Evolutionary conservation across 352 stramenopile species (phyloP), one percentile per base, ranked within the genome.

Genomic region (Phytopythium aichiense): DNA sequence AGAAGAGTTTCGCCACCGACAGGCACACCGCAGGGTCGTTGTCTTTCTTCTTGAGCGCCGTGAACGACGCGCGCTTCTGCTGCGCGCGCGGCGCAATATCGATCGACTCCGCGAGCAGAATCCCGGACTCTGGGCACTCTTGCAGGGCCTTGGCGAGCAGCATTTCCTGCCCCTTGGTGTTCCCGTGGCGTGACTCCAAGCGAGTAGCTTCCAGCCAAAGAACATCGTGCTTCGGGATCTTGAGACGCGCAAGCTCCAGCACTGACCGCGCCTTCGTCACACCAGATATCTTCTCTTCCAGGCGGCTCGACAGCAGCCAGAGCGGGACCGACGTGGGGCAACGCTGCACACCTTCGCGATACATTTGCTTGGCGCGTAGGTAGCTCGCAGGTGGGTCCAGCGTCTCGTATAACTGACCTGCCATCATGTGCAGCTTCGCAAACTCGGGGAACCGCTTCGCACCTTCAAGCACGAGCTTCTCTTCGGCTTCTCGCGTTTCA

Each of bases 371-470:
- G 35, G 94, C 94, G 22, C 78, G 76, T 3, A 91, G 82, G 37
- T 81, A 85, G 23, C 87, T 65, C 20, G 35, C 40, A 12, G 79
- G 72, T 7, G 75, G 69, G 25, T 84, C 69, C 38, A 76, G 58
- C 3, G 69, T 57, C 67, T 96, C 83, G 56, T 96, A 95, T 35
- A 90, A 96, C 71, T 99, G 96, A 2, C 95, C 97, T 23, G 92
- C 94, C 95, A 99, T 99, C 95, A 99, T 99, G 73, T 99, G 98
- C 6, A 99, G 71, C 73, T 99, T 99, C 3, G 88, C 71, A 65
- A 97, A 98, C 20, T 91, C 87, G 2, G 94, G 85, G 64, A 97
- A 99, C 51, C 91, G 77, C 35, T 76, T 58, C 11, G 98, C 81
- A 7, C 89, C 96, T 72, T 98, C 89, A 31, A 95, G 70, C 22